Evolutionary conservation across 2,329 filamentous ascomycete species (phyloP), one percentile per base, ranked within the genome.

Genomic region (Aureobasidium musti): DNA sequence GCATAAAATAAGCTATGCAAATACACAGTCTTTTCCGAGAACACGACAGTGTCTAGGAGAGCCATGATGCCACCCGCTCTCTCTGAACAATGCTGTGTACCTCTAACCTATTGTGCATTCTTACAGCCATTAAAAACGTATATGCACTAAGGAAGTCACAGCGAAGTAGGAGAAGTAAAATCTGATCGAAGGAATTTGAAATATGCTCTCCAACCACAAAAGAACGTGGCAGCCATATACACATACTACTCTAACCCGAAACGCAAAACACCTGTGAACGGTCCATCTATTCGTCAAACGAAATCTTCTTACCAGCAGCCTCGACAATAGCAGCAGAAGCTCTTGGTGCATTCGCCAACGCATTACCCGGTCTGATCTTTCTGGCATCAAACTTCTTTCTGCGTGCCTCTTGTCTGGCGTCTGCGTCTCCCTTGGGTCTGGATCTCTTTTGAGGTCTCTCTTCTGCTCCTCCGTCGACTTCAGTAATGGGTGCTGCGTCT

Each of bases 301-400:
- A 91, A 67, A 86, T 87, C 82, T 95, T 96, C 79, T 88, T 92
- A 66, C 93, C 93, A 70, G 89, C 84, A 8, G 85, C 83, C 77
- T 90, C 87, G 26, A 95, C 90, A 75, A 95, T 91, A 8, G 88
- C 89, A 67, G 91, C 91, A 50, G 89, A 93, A 71, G 92, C 84
- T 73, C 90, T 86, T 65, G 82, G 83, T 39, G 86, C 76, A 74
- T 77, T 76, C 70, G 79, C 69, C 72, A 81, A 74, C 67, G 81
- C 77, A 66, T 77, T 75, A 52, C 79, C 81, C 43, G 80, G 78
- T 65, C 74, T 77, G 63, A 81, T 79, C 0, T 73, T 81, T 17
- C 80, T 73, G 10, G 80, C 79, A 70, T 83, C 81, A 37, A 74
- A 73, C 63, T 72, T 72, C 69, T 80, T 80, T 50, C 77, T 71